Base-by-base conservation (phyloP, 2,329 filamentous ascomycete species). In the Cladophialophora chaetospira region DNA sequence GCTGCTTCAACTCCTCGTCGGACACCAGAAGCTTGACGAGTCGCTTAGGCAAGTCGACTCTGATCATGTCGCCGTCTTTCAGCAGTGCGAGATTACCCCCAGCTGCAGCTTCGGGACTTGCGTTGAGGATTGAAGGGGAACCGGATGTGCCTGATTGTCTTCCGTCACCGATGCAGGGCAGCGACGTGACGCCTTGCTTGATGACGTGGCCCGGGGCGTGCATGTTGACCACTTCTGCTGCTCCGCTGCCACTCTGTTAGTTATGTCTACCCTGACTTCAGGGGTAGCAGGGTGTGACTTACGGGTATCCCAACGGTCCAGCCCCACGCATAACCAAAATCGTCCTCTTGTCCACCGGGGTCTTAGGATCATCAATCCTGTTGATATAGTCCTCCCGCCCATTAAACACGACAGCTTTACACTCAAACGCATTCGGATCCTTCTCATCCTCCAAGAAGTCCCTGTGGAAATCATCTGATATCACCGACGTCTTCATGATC, bases 71-170 rank as follows among this genome's bases (percentile, higher is more conserved):
- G 1, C 80, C 79, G 63, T 82, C 76, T 11, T 67, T 67, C 17
- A 82, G 66, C 17, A 82, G 71, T 3, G 77, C 79, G 17, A 82
- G 70, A 51, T 82, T 82, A 1, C 80, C 80, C 5, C 79, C 79
- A 8, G 77, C 77, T 1, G 79, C 79, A 10, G 80, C 80, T 66
- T 83, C 80, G 5, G 80, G 80, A 42, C 75, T 79, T 1, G 79
- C 80, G 58, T 82, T 82, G n/a, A 82, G 68, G 48, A 83, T 82
- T 0, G 78, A 81, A 1, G 80, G 80, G 2, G 77, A 80, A 0
- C 77, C 79, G 2, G 79, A 82, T 2, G 80, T 83, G 28, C 80
- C 80, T 5, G 78, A 81, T 64, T 82, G 80, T 44, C 80, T 70
- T 1, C 80, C 80, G 63, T 83, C 80, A 5, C 80, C 80, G 56